Evolutionary conservation across 495 filamentous ascomycete genomes (phyloP), one percentile per base, ranked within the genome.

Genomic region (Lasiosphaeria miniovina): DNA sequence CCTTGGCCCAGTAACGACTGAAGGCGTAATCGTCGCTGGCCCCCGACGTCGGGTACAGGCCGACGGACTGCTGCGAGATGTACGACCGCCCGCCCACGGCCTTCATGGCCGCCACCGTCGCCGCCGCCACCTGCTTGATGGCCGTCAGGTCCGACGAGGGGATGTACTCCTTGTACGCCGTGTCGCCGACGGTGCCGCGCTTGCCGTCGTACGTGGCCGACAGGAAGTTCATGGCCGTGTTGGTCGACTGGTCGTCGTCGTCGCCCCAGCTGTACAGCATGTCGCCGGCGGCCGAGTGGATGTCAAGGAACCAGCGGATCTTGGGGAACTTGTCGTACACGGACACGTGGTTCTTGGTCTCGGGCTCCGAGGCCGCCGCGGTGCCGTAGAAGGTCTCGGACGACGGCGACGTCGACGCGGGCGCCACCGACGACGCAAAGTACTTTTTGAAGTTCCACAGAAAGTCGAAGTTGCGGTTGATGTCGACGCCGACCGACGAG

Each of bases 251-350:
- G 61, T 71, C 68, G 6, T 66, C 61, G 53, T 78, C 77, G 61
- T 70, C 62, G 14, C 75, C 74, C 75, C 75, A 79, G 59, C 52
- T 60, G 62, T 77, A 77, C 0, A 79, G 63, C 14, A 79, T 62
- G 32, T 61, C 60, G 17, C 73, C 73, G 35, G 71, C 69, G 46
- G 65, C 68, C 4, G 75, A 77, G 65, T 79, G 76, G 12, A 78
- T 58, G 62, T 79, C 76, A 14, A 78, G 61, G 61, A 74, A 76
- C 75, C 75, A 77, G 11, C 71, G 50, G 34, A 79, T 68, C 36
- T 74, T 73, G 45, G 63, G 45, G 61, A 71, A 77, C 52, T 62
- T 61, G 56, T 74, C 73, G 53, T 76, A 67, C n/a, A 72, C 58
- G 49, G 64, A 76, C 33, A 64, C 67, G 43, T 72, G 58, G 61